A percentile compares a stretch with the other conserved stretches of the same genome.
These are phyloP conservation scores for Chlorella sp. DNA, from an alignment of 139 green algal species.

Conservation along the genomic window DNA sequence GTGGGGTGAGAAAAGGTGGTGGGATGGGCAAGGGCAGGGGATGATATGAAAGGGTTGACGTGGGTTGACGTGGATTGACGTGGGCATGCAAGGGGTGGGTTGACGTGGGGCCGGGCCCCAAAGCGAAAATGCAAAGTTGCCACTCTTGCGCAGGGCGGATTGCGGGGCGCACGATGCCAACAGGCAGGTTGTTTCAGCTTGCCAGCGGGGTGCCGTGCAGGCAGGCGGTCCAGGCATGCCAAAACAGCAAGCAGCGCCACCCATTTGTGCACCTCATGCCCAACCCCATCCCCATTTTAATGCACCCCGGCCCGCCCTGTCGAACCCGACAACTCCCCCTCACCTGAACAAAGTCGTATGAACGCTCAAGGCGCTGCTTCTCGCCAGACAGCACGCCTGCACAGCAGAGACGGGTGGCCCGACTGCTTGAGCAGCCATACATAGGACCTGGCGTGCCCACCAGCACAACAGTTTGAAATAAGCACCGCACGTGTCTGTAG, in stretches of 20 bases:
- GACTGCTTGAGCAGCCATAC: too few relatives aligned
- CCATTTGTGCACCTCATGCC: neutral
- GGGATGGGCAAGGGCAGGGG: too few relatives aligned
- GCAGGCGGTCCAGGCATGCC: neutral
- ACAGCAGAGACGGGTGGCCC: neutral
- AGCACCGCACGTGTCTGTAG: too few relatives aligned
- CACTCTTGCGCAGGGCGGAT: too few relatives aligned
- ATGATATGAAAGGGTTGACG: neutral
- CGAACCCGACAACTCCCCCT: neutral
- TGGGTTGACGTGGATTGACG: neutral
- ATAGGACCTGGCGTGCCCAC: conserved; percentile 87
- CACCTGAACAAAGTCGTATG: conserved; percentile 90
- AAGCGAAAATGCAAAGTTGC: neutral
- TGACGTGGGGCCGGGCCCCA: neutral
- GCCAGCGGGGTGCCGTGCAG: too few relatives aligned
- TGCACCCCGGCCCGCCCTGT: too few relatives aligned
- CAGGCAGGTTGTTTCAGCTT: neutral
- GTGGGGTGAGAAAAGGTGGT: too few relatives aligned
- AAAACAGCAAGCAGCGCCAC: neutral
- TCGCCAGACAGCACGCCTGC: conserved; percentile 92
- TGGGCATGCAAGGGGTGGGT: neutral
- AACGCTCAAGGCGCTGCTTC: conserved; percentile 95
- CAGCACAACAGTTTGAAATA: too few relatives aligned
- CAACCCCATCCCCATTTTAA: neutral
- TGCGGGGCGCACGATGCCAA: neutral